A percentile compares a stretch with the other conserved stretches of the same genome.
These are phyloP conservation scores for Taiozyma onychis DNA, from an alignment of 1,139 yeast genomes.

Conservation along the genomic window DNA sequence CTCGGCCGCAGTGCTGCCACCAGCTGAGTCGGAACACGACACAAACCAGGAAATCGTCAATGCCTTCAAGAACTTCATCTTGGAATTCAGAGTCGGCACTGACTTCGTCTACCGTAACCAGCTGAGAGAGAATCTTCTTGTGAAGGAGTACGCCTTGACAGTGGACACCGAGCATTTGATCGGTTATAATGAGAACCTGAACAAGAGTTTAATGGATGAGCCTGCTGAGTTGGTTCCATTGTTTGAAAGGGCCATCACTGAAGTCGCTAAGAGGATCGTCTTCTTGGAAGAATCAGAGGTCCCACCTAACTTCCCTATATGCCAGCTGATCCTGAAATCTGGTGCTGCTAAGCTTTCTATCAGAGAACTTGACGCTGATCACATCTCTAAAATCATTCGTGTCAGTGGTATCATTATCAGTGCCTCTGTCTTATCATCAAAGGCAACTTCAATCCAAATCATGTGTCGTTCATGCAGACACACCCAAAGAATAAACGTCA, in stretches of 20 bases:
- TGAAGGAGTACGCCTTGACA: slow-evolving; percentile 64
- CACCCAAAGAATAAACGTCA: slow-evolving; percentile 59
- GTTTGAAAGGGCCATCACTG: slow-evolving; percentile 86
- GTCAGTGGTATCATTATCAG: slow-evolving; percentile 92
- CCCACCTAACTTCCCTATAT: slow-evolving; percentile 61
- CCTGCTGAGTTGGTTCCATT: slow-evolving; percentile 87
- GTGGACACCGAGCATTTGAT: slow-evolving; percentile 85
- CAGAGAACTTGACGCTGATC: slow-evolving; percentile 80
- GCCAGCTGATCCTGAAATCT: slow-evolving; percentile 77
- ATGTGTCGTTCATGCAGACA: slow-evolving; percentile 90
- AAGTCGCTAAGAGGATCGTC: slow-evolving; percentile 61
- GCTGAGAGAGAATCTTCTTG: slow-evolving; percentile 77
- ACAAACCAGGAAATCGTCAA: slow-evolving; percentile 71
- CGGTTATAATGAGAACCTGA: slow-evolving; percentile 83
- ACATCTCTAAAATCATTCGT: slow-evolving; percentile 84
- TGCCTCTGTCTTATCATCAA: slow-evolving; percentile 82
- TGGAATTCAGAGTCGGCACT: slow-evolving; percentile 80
- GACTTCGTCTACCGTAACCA: slow-evolving; percentile 90
- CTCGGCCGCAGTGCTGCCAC: slow-evolving; percentile 83
- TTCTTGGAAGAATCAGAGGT: slow-evolving; percentile 27
- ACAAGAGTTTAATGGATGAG: slow-evolving; percentile 76
- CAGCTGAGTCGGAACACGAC: slow-evolving; percentile 60
- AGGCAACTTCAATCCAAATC: slow-evolving; percentile 79
- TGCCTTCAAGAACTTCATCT: slow-evolving; percentile 75
- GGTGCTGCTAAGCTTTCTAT: slow-evolving; percentile 69